Conservation (phyloP, 2,329 filamentous ascomycete species). For the Fusarium sp. region DNA sequence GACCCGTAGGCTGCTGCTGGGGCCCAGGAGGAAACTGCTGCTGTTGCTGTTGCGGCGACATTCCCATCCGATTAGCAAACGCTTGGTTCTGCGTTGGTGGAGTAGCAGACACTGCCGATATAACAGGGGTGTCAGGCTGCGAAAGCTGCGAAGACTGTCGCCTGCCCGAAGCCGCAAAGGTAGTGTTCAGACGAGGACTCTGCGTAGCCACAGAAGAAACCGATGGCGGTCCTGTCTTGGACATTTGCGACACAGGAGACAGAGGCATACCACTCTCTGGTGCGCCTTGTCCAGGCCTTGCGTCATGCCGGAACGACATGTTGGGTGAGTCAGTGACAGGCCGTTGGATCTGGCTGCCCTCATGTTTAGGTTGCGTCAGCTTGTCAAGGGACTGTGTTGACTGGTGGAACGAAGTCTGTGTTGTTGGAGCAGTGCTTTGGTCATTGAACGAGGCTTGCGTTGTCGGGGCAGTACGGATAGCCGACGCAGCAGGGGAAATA, state of each 20-base stretch:
- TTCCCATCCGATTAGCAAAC: slow-evolving; percentile 26
- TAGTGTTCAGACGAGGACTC: slow-evolving; percentile 43
- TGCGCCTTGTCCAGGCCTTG: slow-evolving; percentile 15
- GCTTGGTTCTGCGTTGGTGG: slow-evolving; percentile 36
- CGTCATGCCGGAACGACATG: slow-evolving; percentile 32
- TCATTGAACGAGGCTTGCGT: slow-evolving; percentile 36
- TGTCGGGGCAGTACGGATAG: slow-evolving; percentile 29
- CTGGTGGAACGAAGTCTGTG: slow-evolving; percentile 35
- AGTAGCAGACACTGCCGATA: slow-evolving; percentile 31
- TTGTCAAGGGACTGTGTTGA: slow-evolving; percentile 46
- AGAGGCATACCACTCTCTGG: slow-evolving; percentile 32
- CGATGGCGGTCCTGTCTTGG: slow-evolving; percentile 44
- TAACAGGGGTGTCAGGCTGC: slow-evolving; percentile 24
- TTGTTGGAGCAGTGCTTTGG: slow-evolving; percentile 34
- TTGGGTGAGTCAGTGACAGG: slow-evolving; percentile 35
- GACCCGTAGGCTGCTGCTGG: slow-evolving; percentile 22
- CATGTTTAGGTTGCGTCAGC: slow-evolving; percentile 20
- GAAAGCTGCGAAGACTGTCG: slow-evolving; percentile 38
- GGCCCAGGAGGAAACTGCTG: slow-evolving; percentile 25
- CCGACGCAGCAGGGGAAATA: slow-evolving; percentile 34
- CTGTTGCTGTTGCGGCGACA: slow-evolving; percentile 33
- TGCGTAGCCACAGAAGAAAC: slow-evolving; percentile 48
- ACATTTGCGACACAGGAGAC: slow-evolving; percentile 46
- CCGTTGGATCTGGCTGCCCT: slow-evolving; percentile 28
- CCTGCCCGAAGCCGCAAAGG: slow-evolving; percentile 15